Evolutionary conservation across 2,329 filamentous ascomycete species (phyloP), one percentile per base, ranked within the genome.

Genomic region (Penicillium janthinellum): DNA sequence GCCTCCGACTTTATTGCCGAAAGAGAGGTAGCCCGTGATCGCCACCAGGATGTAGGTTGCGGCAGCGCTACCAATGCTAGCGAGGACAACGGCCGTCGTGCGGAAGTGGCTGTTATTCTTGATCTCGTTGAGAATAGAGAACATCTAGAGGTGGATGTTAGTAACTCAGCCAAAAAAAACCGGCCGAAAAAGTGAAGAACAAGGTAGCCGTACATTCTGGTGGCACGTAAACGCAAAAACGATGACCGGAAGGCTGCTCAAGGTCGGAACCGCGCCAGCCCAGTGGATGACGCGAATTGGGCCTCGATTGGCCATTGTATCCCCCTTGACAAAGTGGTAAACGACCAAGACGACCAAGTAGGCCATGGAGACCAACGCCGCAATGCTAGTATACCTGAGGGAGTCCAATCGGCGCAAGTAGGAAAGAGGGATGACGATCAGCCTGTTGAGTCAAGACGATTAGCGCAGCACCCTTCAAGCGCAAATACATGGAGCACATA

Each of bases 141-240:
- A 99, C 95, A 99, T 99, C 91, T 95, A 67, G 0, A 41, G 7
- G 44, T 1, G 34, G 1, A 22, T 57, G 67, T 64, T 78, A 59
- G 54, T 17, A 1, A 31, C 2, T 14, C 6, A 11, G 3, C 7
- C 20, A 14, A 12, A 11, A 3, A 20, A 20, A 20, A 20, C 20
- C 7, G 4, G 5, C 50, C 31, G 8, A 8, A 14, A 15, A 10
- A 8, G 15, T 20, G 8, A 28, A 20, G 35, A 22, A 25, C 5
- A 41, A 1, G 17, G 17, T 10, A 44, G 14, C n/a, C 86, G 66
- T 79, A 95, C 91, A 74, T 99, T 99, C 72, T 99, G 95, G 77
- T 99, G 95, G 75, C 95, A 99, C 1, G 95, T 99, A 75, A 98
- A 99, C n/a, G 94, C 95, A 81, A 99, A 99, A 2, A 99, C 91